phyloP scores from a whole-genome alignment of 768 basidiomycete species.

The Xerocomellus intermedius region DNA sequence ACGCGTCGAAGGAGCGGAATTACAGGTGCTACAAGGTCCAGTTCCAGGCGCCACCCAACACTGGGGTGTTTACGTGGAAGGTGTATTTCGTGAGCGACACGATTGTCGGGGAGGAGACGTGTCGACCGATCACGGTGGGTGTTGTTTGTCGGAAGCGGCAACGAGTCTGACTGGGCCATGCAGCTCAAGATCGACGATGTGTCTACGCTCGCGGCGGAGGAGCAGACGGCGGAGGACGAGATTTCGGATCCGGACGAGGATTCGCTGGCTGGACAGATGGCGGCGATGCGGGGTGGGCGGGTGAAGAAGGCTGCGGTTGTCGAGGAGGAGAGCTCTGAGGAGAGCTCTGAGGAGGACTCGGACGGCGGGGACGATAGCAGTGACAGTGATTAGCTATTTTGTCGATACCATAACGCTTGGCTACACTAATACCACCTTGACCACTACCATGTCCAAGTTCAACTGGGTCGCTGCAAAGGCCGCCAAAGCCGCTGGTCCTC shows the following conservation, averaged over 20 bases:
- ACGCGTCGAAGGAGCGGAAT: constrained; percentile 48
- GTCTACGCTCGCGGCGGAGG: constrained; percentile 53
- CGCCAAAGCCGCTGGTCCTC: constrained; percentile 59
- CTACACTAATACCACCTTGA: no score
- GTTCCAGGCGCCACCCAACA: constrained; percentile 89
- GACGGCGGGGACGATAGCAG: constrained; percentile 27
- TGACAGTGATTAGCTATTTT: constrained; percentile 25
- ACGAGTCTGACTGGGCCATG: constrained; percentile 5
- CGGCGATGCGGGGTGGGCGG: constrained; percentile 83
- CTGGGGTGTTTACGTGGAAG: constrained; percentile 87
- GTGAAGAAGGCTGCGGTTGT: constrained; percentile 63
- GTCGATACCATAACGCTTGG: no score
- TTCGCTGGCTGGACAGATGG: constrained; percentile 95
- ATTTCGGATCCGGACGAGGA: constrained; percentile 99
- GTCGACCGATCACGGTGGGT: constrained; percentile 69
- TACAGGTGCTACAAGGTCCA: constrained; percentile 87
- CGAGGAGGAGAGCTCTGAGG: constrained; percentile 36
- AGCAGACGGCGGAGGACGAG: constrained; percentile 75
- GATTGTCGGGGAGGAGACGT: constrained; percentile 77
- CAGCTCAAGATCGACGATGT: constrained; percentile 85
- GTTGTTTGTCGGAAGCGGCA: background rate
- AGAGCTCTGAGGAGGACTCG: constrained; percentile 30
- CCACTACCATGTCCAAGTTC: constrained; percentile 7
- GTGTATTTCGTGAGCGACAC: constrained; percentile 86
- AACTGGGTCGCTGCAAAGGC: constrained; percentile 57